Evolutionary conservation across 768 basidiomycete species (phyloP), one percentile per base, ranked within the genome.

Genomic region (Serpula lacrymans): DNA sequence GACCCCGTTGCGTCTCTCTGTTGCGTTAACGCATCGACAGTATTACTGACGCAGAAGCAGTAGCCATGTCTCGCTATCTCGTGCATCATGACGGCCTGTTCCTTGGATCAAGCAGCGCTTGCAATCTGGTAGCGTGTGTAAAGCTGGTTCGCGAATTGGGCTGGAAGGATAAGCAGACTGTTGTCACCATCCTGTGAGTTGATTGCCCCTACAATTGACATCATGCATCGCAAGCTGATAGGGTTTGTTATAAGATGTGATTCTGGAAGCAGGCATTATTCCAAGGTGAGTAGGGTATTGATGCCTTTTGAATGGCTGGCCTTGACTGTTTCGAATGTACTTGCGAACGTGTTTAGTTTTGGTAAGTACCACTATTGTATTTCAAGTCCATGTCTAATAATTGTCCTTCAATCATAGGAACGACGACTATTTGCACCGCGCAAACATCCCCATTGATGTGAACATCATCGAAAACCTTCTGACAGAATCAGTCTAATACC

Each of bases 41-140:
- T 43, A 81, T 97, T 58, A 84, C 88, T 2, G 96, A 98, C 50
- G 82, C 76, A 2, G 95, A 99, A 63, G 95, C 95, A 0, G 90
- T 98, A 34, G 80, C 87, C 6, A 98, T 98, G 95, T 87, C 93
- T 1, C 82, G 94, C 8, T 92, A 92, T 58, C 76, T 99, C 14
- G 91, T 96, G 4, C 70, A 84, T 36, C 71, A 88, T 41, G 95
- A 98, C 49, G 96, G 96, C 0, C 69, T 99, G 20, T 98, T 94
- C 66, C 71, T 98, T 21, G 96, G 96, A 11, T 97, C 94, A 0
- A 95, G 91, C 45, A 94, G 90, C 53, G 95, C 96, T 0, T 94
- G 92, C 58, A 99, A 98, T 56, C 72, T 99, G 27, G 78, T 96
- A n/a, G 88, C 95, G 2, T 91, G 88, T 50, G 75, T 96, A 33